phyloP scores from a whole-genome alignment of 1,139 yeast genomes.

The Lodderomyces theae region DNA sequence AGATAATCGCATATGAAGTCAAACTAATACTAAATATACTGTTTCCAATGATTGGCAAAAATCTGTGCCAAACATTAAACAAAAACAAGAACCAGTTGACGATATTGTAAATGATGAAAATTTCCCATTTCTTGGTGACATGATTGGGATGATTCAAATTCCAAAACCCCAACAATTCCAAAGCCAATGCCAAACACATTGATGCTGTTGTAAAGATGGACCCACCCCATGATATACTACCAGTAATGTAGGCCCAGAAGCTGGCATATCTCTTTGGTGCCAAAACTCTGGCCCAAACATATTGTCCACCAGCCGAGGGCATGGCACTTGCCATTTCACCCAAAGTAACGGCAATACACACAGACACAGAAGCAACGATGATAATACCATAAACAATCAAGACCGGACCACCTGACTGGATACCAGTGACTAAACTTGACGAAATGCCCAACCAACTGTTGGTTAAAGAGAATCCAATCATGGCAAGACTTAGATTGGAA shows the following conservation, averaged over 20 bases:
- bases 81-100: conserved; percentile 31
- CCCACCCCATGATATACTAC: conserved; percentile 58
- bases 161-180: conserved; percentile 50
- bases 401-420: conserved; percentile 66
- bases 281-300: conserved; percentile 56
- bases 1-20: conserved; percentile 34
- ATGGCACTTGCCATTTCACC: conserved; percentile 53
- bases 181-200: conserved; percentile 49
- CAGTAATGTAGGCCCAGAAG: conserved; percentile 52
- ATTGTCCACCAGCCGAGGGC: conserved; percentile 61
- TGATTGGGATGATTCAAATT: conserved; percentile 44
- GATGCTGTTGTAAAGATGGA: conserved; percentile 57
- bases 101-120: conserved; percentile 48
- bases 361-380: conserved; percentile 51
- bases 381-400: conserved; percentile 65
- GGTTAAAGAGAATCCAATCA: conserved; percentile 68
- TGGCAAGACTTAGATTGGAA: conserved; percentile 53
- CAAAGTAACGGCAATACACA: conserved; percentile 38
- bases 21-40: conserved; percentile 36
- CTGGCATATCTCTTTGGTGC: conserved; percentile 50
- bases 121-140: conserved; percentile 47
- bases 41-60: conserved; percentile 36
- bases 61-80: conserved; percentile 39
- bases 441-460: conserved; percentile 60
- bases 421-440: conserved; percentile 61